Evolutionary conservation across 768 basidiomycete species (phyloP), one percentile per base, ranked within the genome.

Genomic region (Trametes punicea): DNA sequence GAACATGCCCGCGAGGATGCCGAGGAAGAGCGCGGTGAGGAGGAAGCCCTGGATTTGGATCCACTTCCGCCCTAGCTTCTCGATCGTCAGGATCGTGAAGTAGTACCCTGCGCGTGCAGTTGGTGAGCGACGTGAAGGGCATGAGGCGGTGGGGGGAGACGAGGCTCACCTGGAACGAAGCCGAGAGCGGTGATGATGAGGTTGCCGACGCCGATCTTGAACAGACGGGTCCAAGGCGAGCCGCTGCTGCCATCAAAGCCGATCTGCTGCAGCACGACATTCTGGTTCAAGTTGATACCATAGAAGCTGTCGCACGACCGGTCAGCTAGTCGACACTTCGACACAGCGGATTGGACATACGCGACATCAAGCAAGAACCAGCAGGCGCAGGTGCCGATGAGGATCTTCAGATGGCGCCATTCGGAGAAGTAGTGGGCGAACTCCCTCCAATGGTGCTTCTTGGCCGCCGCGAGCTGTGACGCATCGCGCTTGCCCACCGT

Each of bases 331-430:
- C 38, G 26, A 2, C 34, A 15, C 34, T 8, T 16, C 15, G 5
- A 16, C 15, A 1, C 15, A 7, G 36, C 27, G 25, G 49, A 25
- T 39, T 38, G 38, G 15, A 68, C 74, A 55, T 62, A 85, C 80
- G 87, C 84, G 29, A 90, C 77, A 61, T 90, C 88, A 30, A 90
- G 76, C 21, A 90, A 65, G 73, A 91, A 89, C 90, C 90, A 91
- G 60, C 81, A 85, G 39, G 67, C 27, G 53, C 78, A 80, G 0
- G 88, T 90, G 10, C 84, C 88, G 41, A 91, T 73, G 11, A 92
- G 73, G 20, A 84, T 67, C 64, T 84, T 87, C 3, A 76, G 72
- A 52, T 91, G 86, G 6, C 80, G 73, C 87, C 86, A 89, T 65
- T 89, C 79, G 5, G 80, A 81, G 67, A 90, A 87, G 70, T 92